These are phyloP conservation scores for Salvia hispanica DNA, from an alignment of 257 asterid genomes.

Conservation along the genomic window DNA sequence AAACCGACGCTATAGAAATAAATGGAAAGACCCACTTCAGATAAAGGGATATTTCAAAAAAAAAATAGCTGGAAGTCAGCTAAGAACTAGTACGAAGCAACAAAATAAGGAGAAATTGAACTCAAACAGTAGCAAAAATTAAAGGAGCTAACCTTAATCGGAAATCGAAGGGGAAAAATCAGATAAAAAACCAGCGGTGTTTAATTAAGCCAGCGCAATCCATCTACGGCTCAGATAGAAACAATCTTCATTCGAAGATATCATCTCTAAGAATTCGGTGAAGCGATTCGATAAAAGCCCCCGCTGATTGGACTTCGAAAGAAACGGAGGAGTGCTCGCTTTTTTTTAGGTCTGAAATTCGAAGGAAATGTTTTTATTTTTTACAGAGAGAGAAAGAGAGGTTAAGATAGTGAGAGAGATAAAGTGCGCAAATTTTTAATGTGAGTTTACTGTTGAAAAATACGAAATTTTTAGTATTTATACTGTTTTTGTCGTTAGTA, in stretches of 20 bases:
- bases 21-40: slow-evolving; percentile 40
- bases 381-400: slow-evolving; percentile 28
- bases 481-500: slow-evolving; percentile 21
- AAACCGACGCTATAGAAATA: slow-evolving; percentile 36
- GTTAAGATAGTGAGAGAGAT: slow-evolving; percentile 13
- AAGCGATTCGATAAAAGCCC: slow-evolving; percentile 16
- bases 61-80: slow-evolving; percentile 37
- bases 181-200: slow-evolving; percentile 35
- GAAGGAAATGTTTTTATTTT: slow-evolving; percentile 22
- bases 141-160: slow-evolving; percentile 32
- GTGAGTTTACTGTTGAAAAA: slow-evolving; percentile 33
- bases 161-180: slow-evolving; percentile 26
- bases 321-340: slow-evolving; percentile 27
- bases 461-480: slow-evolving; percentile 16
- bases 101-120: not conserved
- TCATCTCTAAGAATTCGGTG: not conserved
- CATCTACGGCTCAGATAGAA: slow-evolving; percentile 20
- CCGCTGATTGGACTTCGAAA: slow-evolving; percentile 35
- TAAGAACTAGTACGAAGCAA: slow-evolving; percentile 26
- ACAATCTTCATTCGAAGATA: slow-evolving; percentile 17
- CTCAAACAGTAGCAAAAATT: not conserved
- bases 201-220: slow-evolving; percentile 33
- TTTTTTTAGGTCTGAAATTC: slow-evolving; percentile 45
- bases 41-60: slow-evolving; percentile 26
- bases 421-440: slow-evolving; percentile 28